Evolutionary conservation across 2,329 filamentous ascomycete genomes (phyloP), one percentile per base, ranked within the genome.

Genomic region (Corynespora cassiicola): DNA sequence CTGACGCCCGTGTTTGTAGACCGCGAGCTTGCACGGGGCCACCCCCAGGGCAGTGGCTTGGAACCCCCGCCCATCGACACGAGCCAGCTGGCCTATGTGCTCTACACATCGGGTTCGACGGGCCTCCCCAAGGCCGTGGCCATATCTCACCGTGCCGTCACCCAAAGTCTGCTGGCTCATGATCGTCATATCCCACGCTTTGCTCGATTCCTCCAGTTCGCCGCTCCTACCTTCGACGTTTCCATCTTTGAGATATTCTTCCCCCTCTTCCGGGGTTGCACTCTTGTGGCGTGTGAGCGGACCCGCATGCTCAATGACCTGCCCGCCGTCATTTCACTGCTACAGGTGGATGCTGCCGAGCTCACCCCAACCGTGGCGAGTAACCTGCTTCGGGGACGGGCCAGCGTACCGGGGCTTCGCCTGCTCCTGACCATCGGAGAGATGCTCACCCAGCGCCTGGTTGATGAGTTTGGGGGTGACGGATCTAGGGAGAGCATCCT

Each of bases 181-280:
- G 78, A 95, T 56, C 76, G 73, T 30, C 83, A 91, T 54, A 85
- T 96, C 25, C 91, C 91, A 2, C 24, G 36, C 0, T 96, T 96
- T 60, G 75, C 75, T 11, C 81, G 90, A 29, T 96, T 96, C 63
- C 78, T 96, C 1, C 91, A 96, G 63, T 96, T 96, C 65, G 91
- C 91, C 4, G 86, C 90, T 3, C 89, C 91, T 1, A 96, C 90
- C 0, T 96, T 96, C 62, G 91, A 96, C 66, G 91, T 96, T 6
- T 95, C 89, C 0, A 86, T 96, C 5, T 96, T 96, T 63, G 91
- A 96, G 63, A 91, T 95, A 6, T 96, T 96, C 75, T 96, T 96
- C 50, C 87, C 91, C 0, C 73, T 91, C 11, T 86, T 84, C 46
- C 77, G 89, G 40, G 87, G 87, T 2, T 74, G 74, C 15, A 95